Percentiles rank a stretch among this genome's conserved stretches.
Evolutionary conservation across 1,284 basidiomycete genomes (phyloP).

Genomic region (Neonothopanus nambi): DNA sequence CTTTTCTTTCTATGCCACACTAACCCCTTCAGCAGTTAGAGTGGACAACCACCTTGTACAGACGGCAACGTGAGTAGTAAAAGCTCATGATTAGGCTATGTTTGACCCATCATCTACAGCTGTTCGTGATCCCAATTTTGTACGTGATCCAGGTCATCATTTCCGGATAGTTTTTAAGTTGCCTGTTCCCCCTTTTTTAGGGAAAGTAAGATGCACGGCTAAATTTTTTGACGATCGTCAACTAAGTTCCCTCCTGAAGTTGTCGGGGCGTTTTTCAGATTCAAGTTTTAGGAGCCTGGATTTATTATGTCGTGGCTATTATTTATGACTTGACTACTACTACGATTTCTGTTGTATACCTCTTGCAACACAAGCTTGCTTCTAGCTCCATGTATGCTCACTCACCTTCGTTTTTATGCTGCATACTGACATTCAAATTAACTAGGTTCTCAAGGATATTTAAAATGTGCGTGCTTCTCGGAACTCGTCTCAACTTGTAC

Average conservation of each 20-base stretch:
- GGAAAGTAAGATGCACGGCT: conserved; percentile 31
- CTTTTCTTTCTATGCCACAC: conserved; percentile 2
- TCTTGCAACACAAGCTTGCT: conserved; percentile 39
- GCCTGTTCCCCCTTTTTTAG: conserved; percentile 20
- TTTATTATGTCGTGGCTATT: conserved; percentile 46
- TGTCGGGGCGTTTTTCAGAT: conserved; percentile 35
- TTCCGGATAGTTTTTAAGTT: background rate
- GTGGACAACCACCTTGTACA: conserved; percentile 49
- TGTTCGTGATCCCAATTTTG: conserved; percentile 15
- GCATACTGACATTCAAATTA: background rate
- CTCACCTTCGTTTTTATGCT: conserved; percentile 15
- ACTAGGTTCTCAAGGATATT: conserved; percentile 41
- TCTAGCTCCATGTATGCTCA: conserved; percentile 35
- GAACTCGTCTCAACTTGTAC: no score
- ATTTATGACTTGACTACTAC: conserved; percentile 44
- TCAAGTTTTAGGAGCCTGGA: conserved; percentile 37
- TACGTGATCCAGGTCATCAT: conserved; percentile 7
- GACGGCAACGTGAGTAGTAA: conserved; percentile 39
- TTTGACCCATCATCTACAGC: conserved; percentile 12
- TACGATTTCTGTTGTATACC: conserved; percentile 37
- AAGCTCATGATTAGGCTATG: background rate
- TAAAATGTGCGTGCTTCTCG: conserved; percentile 39
- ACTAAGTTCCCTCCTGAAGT: conserved; percentile 21
- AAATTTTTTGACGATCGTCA: background rate
- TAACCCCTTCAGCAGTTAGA: conserved; percentile 38